phyloP scores from a whole-genome alignment of 306 rosid species.

The Cicer chorassanicum region DNA sequence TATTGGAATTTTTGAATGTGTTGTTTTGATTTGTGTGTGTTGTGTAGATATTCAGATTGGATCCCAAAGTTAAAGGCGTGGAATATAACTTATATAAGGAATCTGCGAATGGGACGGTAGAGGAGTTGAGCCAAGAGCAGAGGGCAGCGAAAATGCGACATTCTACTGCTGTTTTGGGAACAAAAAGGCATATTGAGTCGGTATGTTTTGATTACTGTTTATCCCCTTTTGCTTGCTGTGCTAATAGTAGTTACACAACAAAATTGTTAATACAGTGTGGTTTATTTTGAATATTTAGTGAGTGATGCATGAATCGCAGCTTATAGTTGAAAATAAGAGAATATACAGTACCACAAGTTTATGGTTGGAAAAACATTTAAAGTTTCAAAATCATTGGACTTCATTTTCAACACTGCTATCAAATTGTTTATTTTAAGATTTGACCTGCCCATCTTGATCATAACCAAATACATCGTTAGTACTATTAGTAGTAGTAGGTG shows the following conservation, averaged over 20 bases:
- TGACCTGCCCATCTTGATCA: background rate
- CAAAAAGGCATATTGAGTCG: constrained; percentile 59
- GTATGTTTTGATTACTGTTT: constrained; percentile 46
- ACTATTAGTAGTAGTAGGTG: too few species aligned
- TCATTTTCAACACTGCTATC: background rate
- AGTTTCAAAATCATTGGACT: background rate
- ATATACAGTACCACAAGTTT: background rate
- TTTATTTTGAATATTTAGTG: background rate
- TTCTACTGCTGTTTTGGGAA: constrained; percentile 57
- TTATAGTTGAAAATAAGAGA: background rate
- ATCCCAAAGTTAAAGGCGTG: constrained; percentile 67
- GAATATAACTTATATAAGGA: constrained; percentile 38
- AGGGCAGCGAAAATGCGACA: constrained; percentile 42
- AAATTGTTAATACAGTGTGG: background rate
- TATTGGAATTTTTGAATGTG: background rate
- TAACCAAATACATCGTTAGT: background rate
- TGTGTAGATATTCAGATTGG: constrained; percentile 82
- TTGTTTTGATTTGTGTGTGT: constrained; percentile 16
- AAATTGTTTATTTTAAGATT: background rate
- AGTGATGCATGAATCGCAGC: background rate
- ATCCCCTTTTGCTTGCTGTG: constrained; percentile 12
- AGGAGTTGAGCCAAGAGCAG: constrained; percentile 50
- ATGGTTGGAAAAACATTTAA: background rate
- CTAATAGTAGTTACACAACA: background rate
- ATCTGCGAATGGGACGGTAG: constrained; percentile 45